Conservation (phyloP, 306 rosid species). For the Medicago ruthenica region DNA sequence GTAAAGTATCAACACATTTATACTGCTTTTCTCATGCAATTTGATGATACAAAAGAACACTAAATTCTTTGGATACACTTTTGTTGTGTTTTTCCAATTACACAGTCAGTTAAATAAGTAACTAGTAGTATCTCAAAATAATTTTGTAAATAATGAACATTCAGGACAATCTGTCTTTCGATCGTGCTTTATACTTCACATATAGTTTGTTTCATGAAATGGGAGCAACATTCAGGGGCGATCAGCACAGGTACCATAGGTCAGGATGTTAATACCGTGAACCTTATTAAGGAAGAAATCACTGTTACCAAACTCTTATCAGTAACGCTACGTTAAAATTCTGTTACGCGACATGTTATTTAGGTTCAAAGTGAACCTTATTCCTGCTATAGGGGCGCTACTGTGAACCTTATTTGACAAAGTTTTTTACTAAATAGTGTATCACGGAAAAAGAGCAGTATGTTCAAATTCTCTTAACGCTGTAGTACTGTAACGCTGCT, state of each 20-base stretch:
- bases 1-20: background rate
- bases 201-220: background rate
- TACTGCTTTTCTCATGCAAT: conserved; percentile 22
- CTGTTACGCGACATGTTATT: too few relatives aligned
- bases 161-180: background rate
- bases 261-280: conserved; percentile 17
- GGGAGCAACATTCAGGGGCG: background rate
- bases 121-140: background rate
- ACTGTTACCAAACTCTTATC: too few relatives aligned
- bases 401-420: too few relatives aligned
- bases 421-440: too few relatives aligned
- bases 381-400: too few relatives aligned
- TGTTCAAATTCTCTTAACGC: too few relatives aligned
- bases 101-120: background rate
- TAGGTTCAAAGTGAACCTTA: too few relatives aligned
- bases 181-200: background rate
- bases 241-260: background rate
- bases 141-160: conserved; percentile 15
- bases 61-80: conserved; percentile 12
- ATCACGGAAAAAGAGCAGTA: too few relatives aligned
- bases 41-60: conserved; percentile 22
- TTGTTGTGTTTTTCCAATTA: background rate
- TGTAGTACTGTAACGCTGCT: too few relatives aligned
- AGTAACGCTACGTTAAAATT: too few relatives aligned
- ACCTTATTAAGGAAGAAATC: background rate